These are phyloP conservation scores for Trichosanthes cucumerina DNA, from an alignment of 306 rosid genomes.

Conservation along the genomic window DNA sequence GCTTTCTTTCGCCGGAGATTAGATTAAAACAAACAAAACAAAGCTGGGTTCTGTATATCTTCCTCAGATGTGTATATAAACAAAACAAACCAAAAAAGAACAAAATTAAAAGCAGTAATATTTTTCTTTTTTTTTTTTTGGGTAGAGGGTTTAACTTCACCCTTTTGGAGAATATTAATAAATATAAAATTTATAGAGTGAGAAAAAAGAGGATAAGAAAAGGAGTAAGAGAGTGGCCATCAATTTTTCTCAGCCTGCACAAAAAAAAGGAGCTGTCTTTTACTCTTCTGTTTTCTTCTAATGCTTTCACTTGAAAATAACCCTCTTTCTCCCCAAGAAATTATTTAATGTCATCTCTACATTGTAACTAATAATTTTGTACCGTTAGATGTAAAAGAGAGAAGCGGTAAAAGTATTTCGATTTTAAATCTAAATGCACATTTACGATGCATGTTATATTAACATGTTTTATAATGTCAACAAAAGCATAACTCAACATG, in stretches of 20 bases:
- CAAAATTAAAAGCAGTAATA: neutral
- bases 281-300: slow-evolving; percentile 13
- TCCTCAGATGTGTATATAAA: neutral
- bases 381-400: too few species aligned
- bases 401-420: too few species aligned
- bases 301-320: slow-evolving; percentile 14
- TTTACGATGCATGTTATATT: too few species aligned
- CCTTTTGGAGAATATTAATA: slow-evolving; percentile 15
- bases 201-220: slow-evolving; percentile 36
- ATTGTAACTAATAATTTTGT: too few species aligned
- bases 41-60: neutral
- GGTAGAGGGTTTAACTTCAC: neutral
- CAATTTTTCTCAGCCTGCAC: slow-evolving; percentile 30
- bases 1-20: neutral
- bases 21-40: slow-evolving; percentile 5
- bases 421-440: too few species aligned
- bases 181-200: neutral
- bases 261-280: slow-evolving; percentile 31
- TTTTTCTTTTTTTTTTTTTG: neutral
- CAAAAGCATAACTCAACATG: too few species aligned
- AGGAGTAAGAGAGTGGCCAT: slow-evolving; percentile 54
- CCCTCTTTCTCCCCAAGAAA: too few species aligned
- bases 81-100: neutral
- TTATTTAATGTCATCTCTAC: too few species aligned
- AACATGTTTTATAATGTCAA: too few species aligned